Percentiles rank a stretch among this genome's conserved stretches.
Conservation (phyloP, 139 green algal genomes). For the Closterium sp. region DNA sequence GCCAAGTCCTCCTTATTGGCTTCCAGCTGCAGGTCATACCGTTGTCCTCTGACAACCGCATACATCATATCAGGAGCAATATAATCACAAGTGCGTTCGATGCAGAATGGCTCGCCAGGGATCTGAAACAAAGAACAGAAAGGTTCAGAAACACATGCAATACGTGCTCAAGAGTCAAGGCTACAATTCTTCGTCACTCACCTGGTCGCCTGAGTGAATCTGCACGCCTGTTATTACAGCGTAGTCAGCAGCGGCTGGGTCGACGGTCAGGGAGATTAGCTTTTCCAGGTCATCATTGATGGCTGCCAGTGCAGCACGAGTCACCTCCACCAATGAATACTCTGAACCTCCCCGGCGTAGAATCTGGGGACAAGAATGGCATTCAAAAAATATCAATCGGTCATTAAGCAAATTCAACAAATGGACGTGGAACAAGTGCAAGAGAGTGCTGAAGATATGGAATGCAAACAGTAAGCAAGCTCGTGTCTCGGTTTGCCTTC, state of each 20-base stretch:
- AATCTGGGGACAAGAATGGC: not conserved
- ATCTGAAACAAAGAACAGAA: constrained; percentile 1
- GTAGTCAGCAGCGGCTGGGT: constrained; percentile 79
- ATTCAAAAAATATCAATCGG: too few relatives aligned
- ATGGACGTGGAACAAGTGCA: not conserved
- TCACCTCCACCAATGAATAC: not conserved
- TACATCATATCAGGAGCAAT: constrained; percentile 22
- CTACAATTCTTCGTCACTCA: not conserved
- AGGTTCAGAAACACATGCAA: not conserved
- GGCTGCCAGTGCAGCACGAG: constrained; percentile 50
- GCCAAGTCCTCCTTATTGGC: not conserved
- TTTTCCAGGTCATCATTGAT: constrained; percentile 85
- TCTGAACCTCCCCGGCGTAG: not conserved
- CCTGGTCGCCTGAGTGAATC: constrained; percentile 70
- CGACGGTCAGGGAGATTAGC: constrained; percentile 78
- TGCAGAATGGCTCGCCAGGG: constrained; percentile 19
- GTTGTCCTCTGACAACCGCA: constrained; percentile 2
- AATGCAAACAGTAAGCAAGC: not conserved
- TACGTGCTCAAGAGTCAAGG: not conserved
- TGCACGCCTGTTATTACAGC: constrained; percentile 82
- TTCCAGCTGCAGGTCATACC: constrained; percentile 16
- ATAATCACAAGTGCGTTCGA: constrained; percentile 17
- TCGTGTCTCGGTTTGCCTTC: not conserved
- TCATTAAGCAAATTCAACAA: too few relatives aligned
- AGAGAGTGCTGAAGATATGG: not conserved